Percentiles rank a stretch among this genome's conserved stretches.
Conservation (phyloP, 805 yeast genomes). For the Sporopachydermia quercuum region DNA sequence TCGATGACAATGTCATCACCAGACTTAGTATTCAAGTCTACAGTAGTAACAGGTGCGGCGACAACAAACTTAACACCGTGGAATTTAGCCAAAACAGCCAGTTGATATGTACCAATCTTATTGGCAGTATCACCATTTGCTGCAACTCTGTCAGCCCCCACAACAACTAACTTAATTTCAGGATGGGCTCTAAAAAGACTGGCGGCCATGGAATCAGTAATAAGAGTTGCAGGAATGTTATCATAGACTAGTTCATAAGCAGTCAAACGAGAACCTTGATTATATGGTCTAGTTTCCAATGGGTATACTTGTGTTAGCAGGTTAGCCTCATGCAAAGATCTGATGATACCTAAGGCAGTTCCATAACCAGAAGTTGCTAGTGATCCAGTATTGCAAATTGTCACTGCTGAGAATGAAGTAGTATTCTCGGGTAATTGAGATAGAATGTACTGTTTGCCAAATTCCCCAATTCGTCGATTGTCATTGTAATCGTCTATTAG, state of each 20-base stretch:
- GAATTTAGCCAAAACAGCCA: slow-evolving; percentile 58
- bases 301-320: slow-evolving; percentile 64
- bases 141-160: slow-evolving; percentile 92
- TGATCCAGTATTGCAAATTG: slow-evolving; percentile 94
- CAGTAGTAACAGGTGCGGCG: slow-evolving; percentile 90
- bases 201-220: slow-evolving; percentile 87
- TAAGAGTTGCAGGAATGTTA: slow-evolving; percentile 70
- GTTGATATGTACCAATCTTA: slow-evolving; percentile 88
- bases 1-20: slow-evolving; percentile 79
- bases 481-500: slow-evolving; percentile 68
- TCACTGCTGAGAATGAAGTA: slow-evolving; percentile 59
- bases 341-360: slow-evolving; percentile 84
- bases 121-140: slow-evolving; percentile 92
- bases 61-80: slow-evolving; percentile 70
- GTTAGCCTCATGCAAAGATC: slow-evolving; percentile 42
- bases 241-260: slow-evolving; percentile 84
- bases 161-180: slow-evolving; percentile 79
- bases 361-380: slow-evolving; percentile 97
- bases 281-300: slow-evolving; percentile 90
- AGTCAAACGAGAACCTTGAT: slow-evolving; percentile 89
- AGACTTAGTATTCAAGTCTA: slow-evolving; percentile 47
- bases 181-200: slow-evolving; percentile 43
- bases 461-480: slow-evolving; percentile 62
- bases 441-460: slow-evolving; percentile 61
- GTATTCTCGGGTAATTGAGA: slow-evolving; percentile 26